Base-by-base conservation (phyloP, 495 filamentous ascomycete genomes). In the Talaromyces stipitatus region DNA sequence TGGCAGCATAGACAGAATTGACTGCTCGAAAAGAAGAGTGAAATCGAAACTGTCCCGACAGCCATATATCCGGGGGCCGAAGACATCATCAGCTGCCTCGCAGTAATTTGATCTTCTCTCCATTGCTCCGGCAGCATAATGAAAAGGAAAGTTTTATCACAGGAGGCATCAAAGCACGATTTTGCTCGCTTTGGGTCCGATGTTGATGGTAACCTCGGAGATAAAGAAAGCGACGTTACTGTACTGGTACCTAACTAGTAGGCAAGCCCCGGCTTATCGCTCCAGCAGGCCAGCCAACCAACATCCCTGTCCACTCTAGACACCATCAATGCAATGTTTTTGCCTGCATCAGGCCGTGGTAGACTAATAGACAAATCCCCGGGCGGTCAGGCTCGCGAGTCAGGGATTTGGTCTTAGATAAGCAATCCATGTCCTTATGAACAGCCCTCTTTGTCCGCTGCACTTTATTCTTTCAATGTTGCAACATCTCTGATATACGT, bases 11-110 rank as follows among this genome's bases (percentile, higher is more conserved):
- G 76, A 69, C 23, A 80, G 66, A 43, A 81, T 68, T 8, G 61
- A 67, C 50, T 78, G 66, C 63, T 81, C 72, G 53, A 79, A 79
- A 23, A 70, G 56, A 22, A 76, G 58, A 20, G 75, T 81, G 56
- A 80, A 82, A 50, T 83, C 78, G 43, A 46, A 46, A 22, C 20
- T 46, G 43, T 46, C 43, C 43, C 43, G 43, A 46, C 43, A 46
- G 14, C 43, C 12, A 46, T 16, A n/a, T n/a, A 46, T 22, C 12
- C 20, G 12, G 43, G 43, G 43, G 14, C 43, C 43, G 43, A 46
- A 46, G 20, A n/a, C 14, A 22, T 46, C 43, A n/a, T 46, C 43
- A 46, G 43, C 43, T 46, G 14, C 43, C 43, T 33, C 7, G 30
- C 30, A 33, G 30, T 33, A 33, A 33, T 33, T 33, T 33, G 30